Base-by-base conservation (phyloP, 2,329 filamentous ascomycete species). In the Neofusicoccum cordaticola region DNA sequence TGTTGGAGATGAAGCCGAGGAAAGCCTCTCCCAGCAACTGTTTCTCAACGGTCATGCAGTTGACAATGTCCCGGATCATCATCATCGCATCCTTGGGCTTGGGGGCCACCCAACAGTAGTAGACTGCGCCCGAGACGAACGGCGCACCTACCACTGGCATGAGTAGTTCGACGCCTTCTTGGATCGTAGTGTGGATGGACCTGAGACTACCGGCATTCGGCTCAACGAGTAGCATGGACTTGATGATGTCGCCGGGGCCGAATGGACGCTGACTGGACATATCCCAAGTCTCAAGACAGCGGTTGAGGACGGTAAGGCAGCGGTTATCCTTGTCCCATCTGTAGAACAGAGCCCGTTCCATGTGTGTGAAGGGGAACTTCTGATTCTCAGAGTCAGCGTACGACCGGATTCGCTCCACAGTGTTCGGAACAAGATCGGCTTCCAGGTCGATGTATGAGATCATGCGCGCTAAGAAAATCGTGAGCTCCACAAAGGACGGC, bases 281-380 rank as follows among this genome's bases (percentile, higher is more conserved):
- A 47, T 77, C 75, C 41, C 75, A 77, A 4, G 68, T 42, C 62
- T 77, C 76, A 34, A 77, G 64, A 61, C 75, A 72, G 58, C 71
- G 75, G 60, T 77, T 75, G 17, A 78, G 58, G n/a, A 73, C 70
- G 22, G 72, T 71, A 17, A 71, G 69, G 3, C 72, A 72, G 44
- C 68, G 70, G 53, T 73, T 71, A 2, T 74, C 71, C 2, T 71
- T 68, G 44, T 74, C 67, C 73, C 73, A 77, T 8, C 56, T 65
- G 27, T 68, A 56, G 4, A 77, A 45, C n/a, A 70, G 56, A 2
- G 44, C 37, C 11, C 65, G 69, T 64, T 77, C 75, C 4, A 48
- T 31, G 2, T 50, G 22, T n/a, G 71, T 68, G 3, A 77, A 63
- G 2, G 74, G 72, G 41, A 77, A 76, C 17, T 69, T 72, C 44